Evolutionary conservation across 441 rosid genomes (phyloP).

Genomic region (Theobroma grandiflorum): DNA sequence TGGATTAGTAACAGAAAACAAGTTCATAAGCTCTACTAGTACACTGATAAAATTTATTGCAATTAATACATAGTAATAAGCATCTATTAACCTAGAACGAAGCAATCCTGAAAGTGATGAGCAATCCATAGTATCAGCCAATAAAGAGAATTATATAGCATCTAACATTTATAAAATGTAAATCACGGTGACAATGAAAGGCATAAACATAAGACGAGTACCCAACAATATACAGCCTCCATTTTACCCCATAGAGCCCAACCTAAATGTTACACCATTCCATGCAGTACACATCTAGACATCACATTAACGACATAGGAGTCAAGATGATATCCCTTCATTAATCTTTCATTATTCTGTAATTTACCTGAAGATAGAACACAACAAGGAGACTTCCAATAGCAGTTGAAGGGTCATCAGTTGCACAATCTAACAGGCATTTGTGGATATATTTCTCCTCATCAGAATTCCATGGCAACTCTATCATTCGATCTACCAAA

Average conservation of each 20-base stretch:
- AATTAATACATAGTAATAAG: not conserved
- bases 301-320: not conserved
- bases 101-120: constrained; percentile 2
- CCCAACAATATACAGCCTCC: not conserved
- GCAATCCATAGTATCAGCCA: constrained; percentile 13
- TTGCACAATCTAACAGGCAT: constrained; percentile 80
- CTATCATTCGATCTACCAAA: constrained; percentile 85
- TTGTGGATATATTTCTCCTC: constrained; percentile 84
- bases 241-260: not conserved
- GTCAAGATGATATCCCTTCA: not conserved
- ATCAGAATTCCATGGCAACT: constrained; percentile 85
- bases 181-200: not conserved
- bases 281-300: not conserved
- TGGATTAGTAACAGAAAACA: constrained; percentile 44
- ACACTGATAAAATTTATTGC: not conserved
- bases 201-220: not conserved
- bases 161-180: not conserved
- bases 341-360: not conserved
- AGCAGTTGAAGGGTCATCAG: constrained; percentile 71
- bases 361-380: constrained; percentile 87
- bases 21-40: constrained; percentile 31
- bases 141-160: constrained; percentile 9
- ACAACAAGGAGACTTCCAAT: constrained; percentile 86
- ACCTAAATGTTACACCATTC: not conserved
- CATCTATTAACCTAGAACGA: not conserved